Evolutionary conservation across 1,284 basidiomycete genomes (phyloP).

Genomic region (Apiotrichum veenhuisii): DNA sequence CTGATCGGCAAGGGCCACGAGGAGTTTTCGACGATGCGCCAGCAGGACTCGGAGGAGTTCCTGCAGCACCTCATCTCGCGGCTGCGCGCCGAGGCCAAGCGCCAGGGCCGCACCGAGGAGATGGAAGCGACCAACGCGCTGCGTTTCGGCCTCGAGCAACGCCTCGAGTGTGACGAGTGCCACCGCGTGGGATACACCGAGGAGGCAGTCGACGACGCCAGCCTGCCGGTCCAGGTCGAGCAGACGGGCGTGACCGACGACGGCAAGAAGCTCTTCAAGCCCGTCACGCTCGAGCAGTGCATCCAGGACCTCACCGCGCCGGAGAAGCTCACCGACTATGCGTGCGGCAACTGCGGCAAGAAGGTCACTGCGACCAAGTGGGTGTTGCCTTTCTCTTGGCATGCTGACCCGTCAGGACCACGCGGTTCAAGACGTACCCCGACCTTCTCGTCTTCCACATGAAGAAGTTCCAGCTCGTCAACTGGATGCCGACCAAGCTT

Average conservation of each 20-base stretch:
- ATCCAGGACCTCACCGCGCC: constrained; percentile 63
- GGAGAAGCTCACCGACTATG: constrained; percentile 67
- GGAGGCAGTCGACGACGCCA: constrained; percentile 72
- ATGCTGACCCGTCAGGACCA: constrained; percentile 54
- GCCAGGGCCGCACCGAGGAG: constrained; percentile 44
- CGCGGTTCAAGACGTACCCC: constrained; percentile 82
- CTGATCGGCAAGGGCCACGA: constrained; percentile 88
- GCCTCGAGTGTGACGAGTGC: constrained; percentile 78
- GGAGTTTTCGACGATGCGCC: constrained; percentile 94
- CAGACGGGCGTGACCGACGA: constrained; percentile 57
- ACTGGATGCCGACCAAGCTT: constrained; percentile 95
- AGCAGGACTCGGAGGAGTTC: constrained; percentile 97
- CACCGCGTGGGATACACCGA: constrained; percentile 81
- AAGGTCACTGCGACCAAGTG: constrained; percentile 66
- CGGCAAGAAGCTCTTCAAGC: constrained; percentile 63
- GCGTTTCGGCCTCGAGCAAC: constrained; percentile 77
- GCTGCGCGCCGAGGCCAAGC: constrained; percentile 64
- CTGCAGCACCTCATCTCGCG: constrained; percentile 72
- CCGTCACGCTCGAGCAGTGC: constrained; percentile 66
- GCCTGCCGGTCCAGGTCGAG: constrained; percentile 70
- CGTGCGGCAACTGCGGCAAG: constrained; percentile 60
- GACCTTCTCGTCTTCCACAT: constrained; percentile 84
- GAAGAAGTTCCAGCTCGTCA: constrained; percentile 91
- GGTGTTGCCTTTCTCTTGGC: constrained; percentile 23
- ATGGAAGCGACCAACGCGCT: constrained; percentile 71